These are phyloP conservation scores for Trametes punicea DNA, from an alignment of 768 basidiomycete species.

Conservation along the genomic window DNA sequence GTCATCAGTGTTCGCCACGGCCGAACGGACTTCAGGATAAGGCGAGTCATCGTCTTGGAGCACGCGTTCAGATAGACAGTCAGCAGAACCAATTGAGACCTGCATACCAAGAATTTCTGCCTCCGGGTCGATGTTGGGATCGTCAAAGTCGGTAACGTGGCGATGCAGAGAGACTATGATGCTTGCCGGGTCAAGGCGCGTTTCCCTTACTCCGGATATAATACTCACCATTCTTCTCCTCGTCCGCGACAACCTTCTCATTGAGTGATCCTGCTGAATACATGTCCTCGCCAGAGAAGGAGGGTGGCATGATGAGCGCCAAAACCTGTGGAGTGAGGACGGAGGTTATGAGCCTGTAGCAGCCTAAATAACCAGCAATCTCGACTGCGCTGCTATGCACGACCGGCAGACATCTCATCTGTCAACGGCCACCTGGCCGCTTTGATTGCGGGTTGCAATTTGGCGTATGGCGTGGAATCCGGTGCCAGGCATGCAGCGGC, in stretches of 20 bases:
- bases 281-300: conserved; percentile 10
- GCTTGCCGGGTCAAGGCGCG: not conserved
- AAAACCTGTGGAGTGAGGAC: not conserved
- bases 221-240: conserved; percentile 21
- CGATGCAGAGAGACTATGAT: not conserved
- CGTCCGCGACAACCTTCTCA: conserved; percentile 19
- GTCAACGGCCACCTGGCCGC: not conserved
- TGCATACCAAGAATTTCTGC: conserved; percentile 22
- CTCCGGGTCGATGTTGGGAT: conserved; percentile 35
- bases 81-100: not conserved
- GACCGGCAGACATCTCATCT: not conserved
- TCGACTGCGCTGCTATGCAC: too few species aligned
- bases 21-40: conserved; percentile 51
- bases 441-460: not conserved
- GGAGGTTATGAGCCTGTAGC: not conserved
- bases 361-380: not conserved
- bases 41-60: conserved; percentile 44
- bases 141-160: conserved; percentile 27
- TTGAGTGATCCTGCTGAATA: conserved; percentile 15
- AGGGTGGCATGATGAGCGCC: conserved; percentile 11
- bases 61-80: not conserved
- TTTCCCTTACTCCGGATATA: not conserved
- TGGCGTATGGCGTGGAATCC: not conserved
- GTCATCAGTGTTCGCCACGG: conserved; percentile 49
- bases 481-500: not conserved